Percentiles rank a stretch among this genome's conserved stretches.
Evolutionary conservation across 2,329 filamentous ascomycete species (phyloP).

Genomic region (Paecilomyces fulvus): DNA sequence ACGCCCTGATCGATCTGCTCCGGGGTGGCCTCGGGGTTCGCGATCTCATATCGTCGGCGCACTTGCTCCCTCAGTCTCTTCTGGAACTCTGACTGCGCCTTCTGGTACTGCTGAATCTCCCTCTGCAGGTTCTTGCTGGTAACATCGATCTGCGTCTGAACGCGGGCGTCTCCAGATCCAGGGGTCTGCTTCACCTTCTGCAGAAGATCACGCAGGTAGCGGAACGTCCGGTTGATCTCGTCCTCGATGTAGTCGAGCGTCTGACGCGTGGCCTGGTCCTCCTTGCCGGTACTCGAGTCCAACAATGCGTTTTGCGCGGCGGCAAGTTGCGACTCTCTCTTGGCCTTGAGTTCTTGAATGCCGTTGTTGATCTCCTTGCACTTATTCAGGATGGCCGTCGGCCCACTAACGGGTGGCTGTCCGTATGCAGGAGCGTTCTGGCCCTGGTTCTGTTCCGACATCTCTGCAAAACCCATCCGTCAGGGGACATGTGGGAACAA

Average conservation of each 20-base stretch:
- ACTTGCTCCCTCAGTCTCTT: conserved; percentile 75
- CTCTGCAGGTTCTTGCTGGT: conserved; percentile 71
- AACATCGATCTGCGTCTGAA: conserved; percentile 70
- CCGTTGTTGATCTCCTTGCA: conserved; percentile 71
- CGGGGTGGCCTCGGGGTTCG: conserved; percentile 70
- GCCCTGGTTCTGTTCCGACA: conserved; percentile 21
- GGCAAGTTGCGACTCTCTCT: conserved; percentile 33
- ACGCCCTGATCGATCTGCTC: conserved; percentile 70
- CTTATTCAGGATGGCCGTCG: conserved; percentile 75
- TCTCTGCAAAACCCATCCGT: conserved; percentile 18
- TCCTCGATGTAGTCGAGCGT: conserved; percentile 65
- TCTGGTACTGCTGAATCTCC: conserved; percentile 74
- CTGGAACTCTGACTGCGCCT: conserved; percentile 69
- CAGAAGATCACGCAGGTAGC: conserved; percentile 68
- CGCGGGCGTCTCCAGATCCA: conserved; percentile 63
- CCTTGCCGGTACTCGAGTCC: conserved; percentile 62
- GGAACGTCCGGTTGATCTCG: conserved; percentile 77
- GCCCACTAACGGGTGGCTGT: conserved; percentile 41
- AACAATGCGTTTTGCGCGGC: conserved; percentile 66
- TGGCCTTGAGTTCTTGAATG: conserved; percentile 64
- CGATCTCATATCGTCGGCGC: conserved; percentile 83
- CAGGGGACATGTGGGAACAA: neutral
- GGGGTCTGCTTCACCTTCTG: conserved; percentile 74
- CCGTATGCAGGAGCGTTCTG: conserved; percentile 26
- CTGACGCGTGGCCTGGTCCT: conserved; percentile 56